phyloP scores from a whole-genome alignment of 2,329 filamentous ascomycete genomes.

The Tolypocladium album region DNA sequence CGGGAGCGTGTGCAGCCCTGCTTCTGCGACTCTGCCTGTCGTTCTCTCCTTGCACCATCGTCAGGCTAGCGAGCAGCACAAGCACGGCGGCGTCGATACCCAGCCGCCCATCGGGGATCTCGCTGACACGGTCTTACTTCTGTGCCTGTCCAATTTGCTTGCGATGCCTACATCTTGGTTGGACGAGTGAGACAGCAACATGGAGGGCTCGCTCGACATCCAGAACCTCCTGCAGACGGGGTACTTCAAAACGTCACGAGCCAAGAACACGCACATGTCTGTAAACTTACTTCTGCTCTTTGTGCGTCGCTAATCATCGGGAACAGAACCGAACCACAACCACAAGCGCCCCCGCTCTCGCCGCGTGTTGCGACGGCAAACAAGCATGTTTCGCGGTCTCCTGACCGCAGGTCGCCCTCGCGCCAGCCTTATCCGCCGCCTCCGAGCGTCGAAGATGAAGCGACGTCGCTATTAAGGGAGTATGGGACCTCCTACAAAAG shows the following conservation, averaged over 20 bases:
- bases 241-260: constrained; percentile 37
- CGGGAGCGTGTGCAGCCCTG: background rate
- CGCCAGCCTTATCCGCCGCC: constrained; percentile 41
- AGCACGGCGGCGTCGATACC: background rate
- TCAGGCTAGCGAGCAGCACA: background rate
- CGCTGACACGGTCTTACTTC: background rate
- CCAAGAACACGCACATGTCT: constrained; percentile 19
- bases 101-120: background rate
- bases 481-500: constrained; percentile 25
- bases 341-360: background rate
- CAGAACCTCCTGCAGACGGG: constrained; percentile 37
- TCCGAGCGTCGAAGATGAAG: constrained; percentile 62
- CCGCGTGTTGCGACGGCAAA: constrained; percentile 4
- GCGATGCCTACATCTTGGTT: constrained; percentile 10
- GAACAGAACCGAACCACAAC: constrained; percentile 9
- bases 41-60: background rate
- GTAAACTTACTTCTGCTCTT: constrained; percentile 1
- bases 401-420: constrained; percentile 1
- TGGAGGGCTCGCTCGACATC: constrained; percentile 33
- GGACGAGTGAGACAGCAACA: constrained; percentile 17
- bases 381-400: constrained; percentile 2
- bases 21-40: background rate
- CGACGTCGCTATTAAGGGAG: constrained; percentile 50
- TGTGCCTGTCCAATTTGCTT: constrained; percentile 2
- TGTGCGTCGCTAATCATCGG: constrained; percentile 1